These are phyloP conservation scores for Cyphellophora attinorum DNA, from an alignment of 2,329 filamentous ascomycete genomes.

Conservation along the genomic window DNA sequence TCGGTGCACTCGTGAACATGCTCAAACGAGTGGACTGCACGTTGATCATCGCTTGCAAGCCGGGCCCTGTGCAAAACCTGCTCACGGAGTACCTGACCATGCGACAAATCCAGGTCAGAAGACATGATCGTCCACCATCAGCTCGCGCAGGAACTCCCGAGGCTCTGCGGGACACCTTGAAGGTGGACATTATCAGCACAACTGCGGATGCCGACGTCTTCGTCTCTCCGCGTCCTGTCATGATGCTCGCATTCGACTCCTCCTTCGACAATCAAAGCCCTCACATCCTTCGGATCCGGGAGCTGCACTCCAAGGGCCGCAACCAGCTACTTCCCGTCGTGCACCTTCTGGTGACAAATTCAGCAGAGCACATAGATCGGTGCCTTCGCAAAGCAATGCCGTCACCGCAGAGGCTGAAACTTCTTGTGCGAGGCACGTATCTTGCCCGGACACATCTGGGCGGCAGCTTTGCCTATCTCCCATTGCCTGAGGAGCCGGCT, in stretches of 20 bases:
- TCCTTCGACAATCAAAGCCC: constrained; percentile 30
- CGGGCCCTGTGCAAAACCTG: constrained; percentile 26
- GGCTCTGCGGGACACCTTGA: constrained; percentile 18
- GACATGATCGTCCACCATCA: constrained; percentile 19
- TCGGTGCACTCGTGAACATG: constrained; percentile 31
- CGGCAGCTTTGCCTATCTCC: constrained; percentile 12
- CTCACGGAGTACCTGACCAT: constrained; percentile 33
- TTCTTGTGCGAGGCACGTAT: constrained; percentile 15
- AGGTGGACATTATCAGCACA: constrained; percentile 25
- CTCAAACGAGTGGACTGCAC: constrained; percentile 26
- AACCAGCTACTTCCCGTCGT: constrained; percentile 30
- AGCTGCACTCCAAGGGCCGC: constrained; percentile 24
- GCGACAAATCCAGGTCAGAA: constrained; percentile 25
- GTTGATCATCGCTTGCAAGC: constrained; percentile 28
- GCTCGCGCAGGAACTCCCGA: constrained; percentile 9
- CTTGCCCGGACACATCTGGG: constrained; percentile 15
- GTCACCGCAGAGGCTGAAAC: constrained; percentile 13
- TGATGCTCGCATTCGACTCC: constrained; percentile 35
- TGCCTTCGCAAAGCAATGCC: constrained; percentile 26
- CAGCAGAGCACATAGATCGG: constrained; percentile 34
- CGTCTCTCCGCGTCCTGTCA: constrained; percentile 22
- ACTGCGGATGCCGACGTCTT: constrained; percentile 26
- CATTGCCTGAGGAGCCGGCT: constrained; percentile 13
- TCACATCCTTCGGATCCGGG: constrained; percentile 28
- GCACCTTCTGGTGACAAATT: constrained; percentile 35